Percentiles rank a stretch among this genome's conserved stretches.
Conservation (phyloP, 805 yeast genomes). For the Candida boidinii region DNA sequence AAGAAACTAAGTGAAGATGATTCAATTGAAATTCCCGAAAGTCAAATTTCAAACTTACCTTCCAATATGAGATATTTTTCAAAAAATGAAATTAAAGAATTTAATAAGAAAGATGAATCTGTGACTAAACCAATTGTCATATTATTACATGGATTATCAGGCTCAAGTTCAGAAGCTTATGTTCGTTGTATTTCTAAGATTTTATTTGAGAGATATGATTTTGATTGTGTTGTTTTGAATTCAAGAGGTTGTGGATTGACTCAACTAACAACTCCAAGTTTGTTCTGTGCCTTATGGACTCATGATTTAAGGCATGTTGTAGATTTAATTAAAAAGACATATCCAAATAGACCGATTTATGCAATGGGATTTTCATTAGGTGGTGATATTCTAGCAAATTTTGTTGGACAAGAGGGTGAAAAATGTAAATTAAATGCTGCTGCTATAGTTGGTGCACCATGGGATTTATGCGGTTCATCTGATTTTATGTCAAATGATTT, state of each 20-base stretch:
- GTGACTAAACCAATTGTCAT: constrained; percentile 55
- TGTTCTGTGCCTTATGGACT: constrained; percentile 67
- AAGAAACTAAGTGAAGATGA: constrained; percentile 16
- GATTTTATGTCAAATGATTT: constrained; percentile 30
- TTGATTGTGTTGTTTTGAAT: constrained; percentile 65
- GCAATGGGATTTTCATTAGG: constrained; percentile 81
- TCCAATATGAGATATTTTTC: constrained; percentile 46
- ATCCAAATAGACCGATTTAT: constrained; percentile 57
- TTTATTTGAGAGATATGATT: constrained; percentile 26
- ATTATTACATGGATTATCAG: constrained; percentile 69
- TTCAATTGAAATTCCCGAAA: constrained; percentile 33
- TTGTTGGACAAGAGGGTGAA: constrained; percentile 56
- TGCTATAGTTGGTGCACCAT: constrained; percentile 55
- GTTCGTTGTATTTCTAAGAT: constrained; percentile 47
- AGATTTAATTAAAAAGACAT: constrained; percentile 36
- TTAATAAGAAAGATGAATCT: constrained; percentile 16
- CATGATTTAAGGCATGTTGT: constrained; percentile 57
- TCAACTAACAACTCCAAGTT: constrained; percentile 54
- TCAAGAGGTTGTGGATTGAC: constrained; percentile 73
- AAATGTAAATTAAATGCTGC: constrained; percentile 44
- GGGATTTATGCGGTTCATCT: constrained; percentile 57
- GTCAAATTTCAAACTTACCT: constrained; percentile 33
- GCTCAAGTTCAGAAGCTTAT: constrained; percentile 79
- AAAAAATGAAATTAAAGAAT: constrained; percentile 31
- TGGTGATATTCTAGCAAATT: constrained; percentile 62